Evolutionary conservation across 345 rosid species (phyloP).

Genomic region (Hibiscus tridactylites): DNA sequence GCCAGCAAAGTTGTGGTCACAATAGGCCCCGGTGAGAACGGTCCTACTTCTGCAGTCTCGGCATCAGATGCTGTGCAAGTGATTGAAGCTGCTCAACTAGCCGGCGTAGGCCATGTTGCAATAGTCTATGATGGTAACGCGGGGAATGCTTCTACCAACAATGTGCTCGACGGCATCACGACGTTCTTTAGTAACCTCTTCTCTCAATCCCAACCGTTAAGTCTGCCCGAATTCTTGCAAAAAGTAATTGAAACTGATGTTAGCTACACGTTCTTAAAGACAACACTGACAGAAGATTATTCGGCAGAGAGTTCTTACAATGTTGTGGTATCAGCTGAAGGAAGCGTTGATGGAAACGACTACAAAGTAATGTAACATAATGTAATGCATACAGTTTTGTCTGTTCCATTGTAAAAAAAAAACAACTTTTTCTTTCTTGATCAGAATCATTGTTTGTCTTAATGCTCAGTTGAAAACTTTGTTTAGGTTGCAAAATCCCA

Average conservation of each 20-base stretch:
- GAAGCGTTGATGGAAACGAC: conserved; percentile 44
- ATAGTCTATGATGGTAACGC: conserved; percentile 50
- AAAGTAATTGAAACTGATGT: conserved; percentile 60
- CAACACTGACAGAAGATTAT: conserved; percentile 72
- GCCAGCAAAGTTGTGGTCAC: conserved; percentile 89
- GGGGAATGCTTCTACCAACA: conserved; percentile 42
- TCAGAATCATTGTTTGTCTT: background rate
- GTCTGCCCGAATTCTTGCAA: conserved; percentile 54
- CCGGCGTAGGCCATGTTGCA: conserved; percentile 79
- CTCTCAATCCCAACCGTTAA: conserved; percentile 50
- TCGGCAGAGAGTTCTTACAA: conserved; percentile 73
- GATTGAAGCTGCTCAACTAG: conserved; percentile 69
- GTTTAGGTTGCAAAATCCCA: conserved; percentile 62
- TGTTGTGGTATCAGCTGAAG: conserved; percentile 72
- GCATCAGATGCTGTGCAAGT: conserved; percentile 67
- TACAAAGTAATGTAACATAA: conserved; percentile 82
- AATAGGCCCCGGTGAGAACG: conserved; percentile 60
- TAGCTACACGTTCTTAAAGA: conserved; percentile 70
- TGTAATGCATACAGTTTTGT: conserved; percentile 72
- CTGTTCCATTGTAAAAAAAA: conserved; percentile 11
- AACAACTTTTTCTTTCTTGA: background rate
- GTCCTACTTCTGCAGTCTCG: conserved; percentile 57
- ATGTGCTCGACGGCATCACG: conserved; percentile 69
- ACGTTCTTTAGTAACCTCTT: conserved; percentile 74
- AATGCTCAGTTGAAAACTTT: background rate